These are phyloP conservation scores for Trichoderma semiorbis DNA, from an alignment of 2,329 filamentous ascomycete genomes.

Conservation along the genomic window DNA sequence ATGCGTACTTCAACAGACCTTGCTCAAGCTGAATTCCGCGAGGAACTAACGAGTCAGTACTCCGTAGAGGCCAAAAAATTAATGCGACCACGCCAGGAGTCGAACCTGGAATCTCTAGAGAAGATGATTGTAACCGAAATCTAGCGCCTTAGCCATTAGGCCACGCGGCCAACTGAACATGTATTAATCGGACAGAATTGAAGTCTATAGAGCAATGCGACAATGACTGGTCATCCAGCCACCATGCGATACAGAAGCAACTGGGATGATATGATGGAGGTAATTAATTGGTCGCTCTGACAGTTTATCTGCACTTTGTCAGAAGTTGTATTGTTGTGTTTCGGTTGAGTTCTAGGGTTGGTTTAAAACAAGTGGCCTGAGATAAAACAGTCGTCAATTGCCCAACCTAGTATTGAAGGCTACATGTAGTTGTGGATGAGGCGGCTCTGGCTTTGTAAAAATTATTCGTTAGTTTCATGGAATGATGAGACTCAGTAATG, in stretches of 20 bases:
- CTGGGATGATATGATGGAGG: not conserved
- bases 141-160: slow-evolving; percentile 38
- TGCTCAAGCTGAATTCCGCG: not conserved
- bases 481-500: no score
- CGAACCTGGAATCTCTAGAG: slow-evolving; percentile 38
- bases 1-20: not conserved
- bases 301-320: not conserved
- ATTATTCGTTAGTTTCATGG: no score
- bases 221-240: not conserved
- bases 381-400: not conserved
- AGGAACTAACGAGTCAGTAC: not conserved
- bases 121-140: slow-evolving; percentile 29
- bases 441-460: not conserved
- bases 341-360: not conserved
- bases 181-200: not conserved
- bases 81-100: slow-evolving; percentile 35
- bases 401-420: not conserved
- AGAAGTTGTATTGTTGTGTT: not conserved
- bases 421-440: not conserved
- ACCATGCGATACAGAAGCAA: not conserved
- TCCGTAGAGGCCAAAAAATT: slow-evolving; percentile 4
- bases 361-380: not conserved
- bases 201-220: not conserved
- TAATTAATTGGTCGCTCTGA: not conserved
- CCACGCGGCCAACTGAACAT: slow-evolving; percentile 29